A percentile compares a stretch with the other conserved stretches of the same genome.
Conservation (phyloP, 495 filamentous ascomycete species). For the Hypoxylon trugodes region DNA sequence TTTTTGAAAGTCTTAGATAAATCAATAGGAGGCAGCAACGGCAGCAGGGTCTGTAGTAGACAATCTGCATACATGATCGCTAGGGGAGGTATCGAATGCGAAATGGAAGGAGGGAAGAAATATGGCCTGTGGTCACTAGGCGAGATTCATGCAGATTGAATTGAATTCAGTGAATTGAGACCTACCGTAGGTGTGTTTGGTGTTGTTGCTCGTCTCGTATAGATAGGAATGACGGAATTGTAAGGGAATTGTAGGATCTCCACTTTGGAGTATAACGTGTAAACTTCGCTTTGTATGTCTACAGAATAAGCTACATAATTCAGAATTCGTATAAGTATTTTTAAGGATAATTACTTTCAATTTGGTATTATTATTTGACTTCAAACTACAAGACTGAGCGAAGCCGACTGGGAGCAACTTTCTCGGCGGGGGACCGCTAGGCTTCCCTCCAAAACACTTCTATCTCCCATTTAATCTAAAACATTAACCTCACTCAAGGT, state of each 20-base stretch:
- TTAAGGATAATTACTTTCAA: not conserved
- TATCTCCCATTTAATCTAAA: not conserved
- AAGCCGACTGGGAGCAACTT: not conserved
- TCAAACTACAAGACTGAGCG: not conserved
- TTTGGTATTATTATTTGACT: not conserved
- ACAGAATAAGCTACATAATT: too few relatives aligned
- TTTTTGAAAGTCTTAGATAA: slow-evolving; percentile 18
- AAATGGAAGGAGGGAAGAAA: not conserved
- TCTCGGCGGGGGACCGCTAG: not conserved
- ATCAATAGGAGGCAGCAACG: slow-evolving; percentile 2
- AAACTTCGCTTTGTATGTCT: not conserved
- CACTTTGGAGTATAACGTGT: slow-evolving; percentile 6
- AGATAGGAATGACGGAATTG: too few relatives aligned
- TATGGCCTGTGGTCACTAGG: not conserved
- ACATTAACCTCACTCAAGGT: not conserved
- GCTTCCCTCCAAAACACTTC: not conserved
- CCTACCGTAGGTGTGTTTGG: not conserved
- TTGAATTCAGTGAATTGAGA: slow-evolving; percentile 18
- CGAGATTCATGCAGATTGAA: slow-evolving; percentile 30
- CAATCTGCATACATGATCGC: slow-evolving; percentile 19
- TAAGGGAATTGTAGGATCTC: slow-evolving; percentile 7
- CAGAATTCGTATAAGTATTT: too few relatives aligned
- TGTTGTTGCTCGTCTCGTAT: slow-evolving; percentile 2
- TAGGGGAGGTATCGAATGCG: not conserved
- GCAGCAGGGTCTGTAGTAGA: too few relatives aligned